phyloP scores from a whole-genome alignment of 768 basidiomycete genomes.

The Russula compacta region DNA sequence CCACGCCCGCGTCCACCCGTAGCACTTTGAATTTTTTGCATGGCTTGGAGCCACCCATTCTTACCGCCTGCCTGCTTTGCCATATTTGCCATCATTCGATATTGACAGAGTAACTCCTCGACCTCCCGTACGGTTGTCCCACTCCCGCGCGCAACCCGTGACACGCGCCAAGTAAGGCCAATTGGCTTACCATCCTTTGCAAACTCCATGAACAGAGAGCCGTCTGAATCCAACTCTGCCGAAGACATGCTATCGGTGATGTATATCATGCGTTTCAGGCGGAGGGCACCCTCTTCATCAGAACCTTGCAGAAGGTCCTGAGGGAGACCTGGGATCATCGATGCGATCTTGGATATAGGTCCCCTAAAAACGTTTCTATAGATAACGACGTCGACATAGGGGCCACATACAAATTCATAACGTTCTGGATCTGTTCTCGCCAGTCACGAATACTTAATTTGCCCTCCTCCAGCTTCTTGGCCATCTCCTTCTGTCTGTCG shows the following conservation, averaged over 20 bases:
- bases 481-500: slow-evolving; percentile 96
- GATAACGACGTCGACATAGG: slow-evolving; percentile 15
- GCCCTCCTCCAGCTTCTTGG: slow-evolving; percentile 94
- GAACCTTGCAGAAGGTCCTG: slow-evolving; percentile 85
- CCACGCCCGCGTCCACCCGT: slow-evolving; percentile 82
- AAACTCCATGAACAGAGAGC: slow-evolving; percentile 77
- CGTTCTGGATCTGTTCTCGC: slow-evolving; percentile 94
- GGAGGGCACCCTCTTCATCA: slow-evolving; percentile 83
- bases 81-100: slow-evolving; percentile 98
- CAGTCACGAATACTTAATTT: slow-evolving; percentile 96
- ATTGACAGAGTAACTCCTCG: slow-evolving; percentile 94
- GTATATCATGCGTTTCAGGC: slow-evolving; percentile 97
- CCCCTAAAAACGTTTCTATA: slow-evolving; percentile 49
- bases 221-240: slow-evolving; percentile 90
- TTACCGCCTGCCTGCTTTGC: slow-evolving; percentile 97
- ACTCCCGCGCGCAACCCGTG: slow-evolving; percentile 84
- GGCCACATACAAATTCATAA: slow-evolving; percentile 88
- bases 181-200: slow-evolving; percentile 77
- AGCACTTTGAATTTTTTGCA: slow-evolving; percentile 90
- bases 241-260: slow-evolving; percentile 98
- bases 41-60: slow-evolving; percentile 85
- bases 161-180: slow-evolving; percentile 85
- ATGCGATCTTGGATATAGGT: slow-evolving; percentile 96
- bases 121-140: slow-evolving; percentile 95
- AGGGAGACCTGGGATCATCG: slow-evolving; percentile 96